Base-by-base conservation (phyloP, 2,329 filamentous ascomycete species). In the Mycosphaerella arachidis region DNA sequence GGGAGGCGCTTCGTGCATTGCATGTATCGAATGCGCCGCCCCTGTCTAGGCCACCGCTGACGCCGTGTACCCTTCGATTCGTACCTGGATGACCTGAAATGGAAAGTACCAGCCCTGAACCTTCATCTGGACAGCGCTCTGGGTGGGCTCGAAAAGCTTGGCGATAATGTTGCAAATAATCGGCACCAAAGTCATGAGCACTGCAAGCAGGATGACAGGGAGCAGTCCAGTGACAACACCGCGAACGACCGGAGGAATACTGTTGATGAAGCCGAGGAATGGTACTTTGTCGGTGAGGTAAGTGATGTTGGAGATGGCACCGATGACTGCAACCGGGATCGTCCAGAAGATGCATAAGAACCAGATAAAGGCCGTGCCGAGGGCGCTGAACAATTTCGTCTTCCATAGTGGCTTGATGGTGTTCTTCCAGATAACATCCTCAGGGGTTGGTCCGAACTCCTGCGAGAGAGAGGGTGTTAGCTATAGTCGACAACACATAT, bases 161-260 rank as follows among this genome's bases (percentile, higher is more conserved):
- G 61, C 63, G 29, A 67, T 50, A 20, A 70, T 59, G 57, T 73
- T 71, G 59, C 71, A 76, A 55, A 79, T 64, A 50, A 78, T 78
- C 1, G 78, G 78, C 1, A 80, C 74, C 20, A 80, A 68, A 8
- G 73, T 66, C 74, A 79, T 76, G 18, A 80, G 67, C 0, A 78
- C 70, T 10, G 77, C 72, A 58, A 80, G 74, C 63, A 79, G 66
- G 5, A 70, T 30, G 6, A 66, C 65, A 1, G 78, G 78, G 4
- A 80, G 69, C 4, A 80, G 71, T 68, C 78, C 78, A 31, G 76
- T 78, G n/a, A 80, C 65, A 5, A 80, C 72, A 65, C 78, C 78
- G 1, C 78, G 66, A 37, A 79, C 75, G 12, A 72, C 70, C 1
- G 40, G 33, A 1, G 77, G 77, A 18, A 80, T 76, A 12, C 72